Base-by-base conservation (phyloP, 2,329 filamentous ascomycete species). In the Dactylella cylindrospora region DNA sequence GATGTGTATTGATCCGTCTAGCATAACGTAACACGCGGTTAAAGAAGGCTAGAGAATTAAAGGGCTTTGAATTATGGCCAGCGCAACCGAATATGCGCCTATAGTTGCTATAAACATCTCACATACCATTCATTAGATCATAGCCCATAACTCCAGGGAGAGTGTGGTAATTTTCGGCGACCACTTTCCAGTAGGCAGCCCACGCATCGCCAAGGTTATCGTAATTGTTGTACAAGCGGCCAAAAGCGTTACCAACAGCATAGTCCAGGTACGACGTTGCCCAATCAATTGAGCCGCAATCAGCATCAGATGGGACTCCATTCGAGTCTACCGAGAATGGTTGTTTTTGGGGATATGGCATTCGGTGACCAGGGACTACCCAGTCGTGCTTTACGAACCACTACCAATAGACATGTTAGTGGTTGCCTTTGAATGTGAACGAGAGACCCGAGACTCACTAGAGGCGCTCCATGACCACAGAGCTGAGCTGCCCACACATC, bases 371-470 rank as follows among this genome's bases (percentile, higher is more conserved):
- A 2, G 45, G 26, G 12, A 45, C 28, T 6, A 64, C 59, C 59
- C 59, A 64, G n/a, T 57, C 51, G 10, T 43, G 29, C n/a, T 64
- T 55, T 6, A 64, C 59, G 35, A 64, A 64, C 59, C 59, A 64
- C 59, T 64, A 41, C 23, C 3, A 20, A 23, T 5, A 26, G n/a
- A 26, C 15, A 2, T 13, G 23, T 47, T 17, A 55, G 22, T 5
- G 7, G 38, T 6, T 22, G n/a, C 6, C 6, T 35, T 35, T 35
- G 15, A 8, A 7, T n/a, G 12, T 23, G 13, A 5, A 5, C 3
- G 26, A 23, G 8, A 8, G 39, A 25, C n/a, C 10, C 3, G 9
- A 6, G 7, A 31, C 52, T 40, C 44, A 64, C 59, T 5, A 46
- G 12, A 17, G 59, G 59, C 12, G 59, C 59, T 10, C 59, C 59